Conservation (phyloP, 345 rosid species). For the Xanthoceras sorbifolium region DNA sequence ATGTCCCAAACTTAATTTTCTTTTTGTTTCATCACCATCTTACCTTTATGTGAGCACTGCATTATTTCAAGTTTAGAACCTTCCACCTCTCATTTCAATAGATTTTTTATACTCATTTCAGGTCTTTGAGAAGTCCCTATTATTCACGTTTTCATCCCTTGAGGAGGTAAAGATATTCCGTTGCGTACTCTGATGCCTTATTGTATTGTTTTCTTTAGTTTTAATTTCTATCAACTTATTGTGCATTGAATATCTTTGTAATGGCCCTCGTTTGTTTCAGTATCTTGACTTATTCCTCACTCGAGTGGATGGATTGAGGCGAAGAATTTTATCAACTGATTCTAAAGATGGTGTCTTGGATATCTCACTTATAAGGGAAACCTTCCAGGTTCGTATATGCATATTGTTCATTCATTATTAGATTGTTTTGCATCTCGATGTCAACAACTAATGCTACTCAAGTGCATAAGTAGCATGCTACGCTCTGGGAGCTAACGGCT, state of each 20-base stretch:
- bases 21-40: background rate
- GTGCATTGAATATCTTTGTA: background rate
- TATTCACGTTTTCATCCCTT: constrained; percentile 67
- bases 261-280: constrained; percentile 41
- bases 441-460: constrained; percentile 16
- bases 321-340: constrained; percentile 53
- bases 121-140: constrained; percentile 85
- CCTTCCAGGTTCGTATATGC: constrained; percentile 68
- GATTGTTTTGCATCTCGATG: constrained; percentile 12
- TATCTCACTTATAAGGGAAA: constrained; percentile 64
- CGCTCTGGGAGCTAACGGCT: background rate
- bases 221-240: constrained; percentile 1
- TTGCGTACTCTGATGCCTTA: background rate
- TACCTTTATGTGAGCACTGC: background rate
- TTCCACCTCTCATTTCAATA: constrained; percentile 9
- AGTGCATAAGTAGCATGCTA: background rate
- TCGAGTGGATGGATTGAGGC: constrained; percentile 83
- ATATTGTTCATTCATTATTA: background rate
- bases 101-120: constrained; percentile 39
- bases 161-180: constrained; percentile 63
- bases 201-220: background rate
- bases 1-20: background rate
- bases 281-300: constrained; percentile 84
- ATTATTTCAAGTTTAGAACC: background rate
- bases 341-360: constrained; percentile 51